Evolutionary conservation across 805 yeast genomes (phyloP).

Genomic region (Candida easanensis): DNA sequence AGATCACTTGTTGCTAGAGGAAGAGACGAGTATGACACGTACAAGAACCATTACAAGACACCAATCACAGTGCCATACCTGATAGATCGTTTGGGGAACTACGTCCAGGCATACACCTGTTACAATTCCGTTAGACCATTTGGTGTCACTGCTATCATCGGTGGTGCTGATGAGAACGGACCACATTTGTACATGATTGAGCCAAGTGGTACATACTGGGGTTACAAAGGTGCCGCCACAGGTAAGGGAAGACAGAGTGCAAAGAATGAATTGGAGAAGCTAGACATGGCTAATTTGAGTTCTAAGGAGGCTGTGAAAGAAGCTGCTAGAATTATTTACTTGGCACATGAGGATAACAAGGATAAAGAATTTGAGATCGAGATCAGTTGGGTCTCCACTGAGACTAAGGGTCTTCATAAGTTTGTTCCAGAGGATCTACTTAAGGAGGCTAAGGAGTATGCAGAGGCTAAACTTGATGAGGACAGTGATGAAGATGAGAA

Average conservation of each 20-base stretch:
- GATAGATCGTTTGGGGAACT: constrained; percentile 83
- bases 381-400: constrained; percentile 78
- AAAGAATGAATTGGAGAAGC: constrained; percentile 90
- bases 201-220: constrained; percentile 98
- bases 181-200: constrained; percentile 94
- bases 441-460: constrained; percentile 79
- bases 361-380: constrained; percentile 97
- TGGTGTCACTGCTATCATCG: constrained; percentile 89
- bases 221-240: constrained; percentile 94
- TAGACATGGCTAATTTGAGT: constrained; percentile 62
- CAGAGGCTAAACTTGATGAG: constrained; percentile 80
- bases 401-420: constrained; percentile 77
- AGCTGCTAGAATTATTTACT: constrained; percentile 89
- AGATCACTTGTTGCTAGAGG: constrained; percentile 90
- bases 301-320: constrained; percentile 84
- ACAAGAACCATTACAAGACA: constrained; percentile 72
- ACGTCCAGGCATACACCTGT: constrained; percentile 92
- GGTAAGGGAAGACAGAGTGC: constrained; percentile 99
- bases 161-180: constrained; percentile 90
- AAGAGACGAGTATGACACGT: constrained; percentile 83
- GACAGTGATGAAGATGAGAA: constrained; percentile 59
- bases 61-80: constrained; percentile 79
- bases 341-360: constrained; percentile 96
- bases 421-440: constrained; percentile 76
- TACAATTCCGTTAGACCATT: constrained; percentile 97